A percentile compares a stretch with the other conserved stretches of the same genome.
These are phyloP conservation scores for Neoascochyta sp. DNA, from an alignment of 2,329 filamentous ascomycete species.

Conservation along the genomic window DNA sequence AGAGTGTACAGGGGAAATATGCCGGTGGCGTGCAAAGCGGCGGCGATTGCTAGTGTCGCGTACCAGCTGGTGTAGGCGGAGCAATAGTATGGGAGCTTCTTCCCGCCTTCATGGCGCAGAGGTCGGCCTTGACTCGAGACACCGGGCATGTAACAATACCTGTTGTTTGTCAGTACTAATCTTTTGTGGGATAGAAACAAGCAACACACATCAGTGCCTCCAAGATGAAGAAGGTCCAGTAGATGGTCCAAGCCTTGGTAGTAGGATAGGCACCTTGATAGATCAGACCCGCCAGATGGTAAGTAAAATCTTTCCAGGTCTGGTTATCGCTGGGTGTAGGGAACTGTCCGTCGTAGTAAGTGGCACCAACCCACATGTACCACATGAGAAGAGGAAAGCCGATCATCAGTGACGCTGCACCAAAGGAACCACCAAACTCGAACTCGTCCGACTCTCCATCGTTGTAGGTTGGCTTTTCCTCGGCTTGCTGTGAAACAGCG, in stretches of 20 bases:
- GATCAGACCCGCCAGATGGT: slow-evolving; percentile 65
- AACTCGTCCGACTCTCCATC: slow-evolving; percentile 47
- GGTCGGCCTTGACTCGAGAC: slow-evolving; percentile 84
- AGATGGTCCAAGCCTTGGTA: slow-evolving; percentile 79
- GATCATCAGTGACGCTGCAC: slow-evolving; percentile 78
- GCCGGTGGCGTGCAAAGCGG: slow-evolving; percentile 71
- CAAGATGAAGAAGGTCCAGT: slow-evolving; percentile 58
- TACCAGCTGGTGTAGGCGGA: slow-evolving; percentile 84
- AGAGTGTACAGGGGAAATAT: slow-evolving; percentile 84
- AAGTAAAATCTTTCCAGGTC: slow-evolving; percentile 64
- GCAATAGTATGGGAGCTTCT: slow-evolving; percentile 90
- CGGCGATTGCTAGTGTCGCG: slow-evolving; percentile 68
- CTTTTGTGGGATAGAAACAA: slow-evolving; percentile 76
- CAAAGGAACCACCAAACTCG: slow-evolving; percentile 82
- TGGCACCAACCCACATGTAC: slow-evolving; percentile 97
- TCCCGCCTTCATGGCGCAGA: slow-evolving; percentile 72
- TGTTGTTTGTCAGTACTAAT: slow-evolving; percentile 52
- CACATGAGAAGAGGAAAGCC: slow-evolving; percentile 90
- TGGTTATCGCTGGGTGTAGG: slow-evolving; percentile 64
- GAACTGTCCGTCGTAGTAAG: slow-evolving; percentile 80
- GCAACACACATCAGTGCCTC: slow-evolving; percentile 7
- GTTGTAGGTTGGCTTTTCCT: slow-evolving; percentile 2
- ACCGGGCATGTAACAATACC: slow-evolving; percentile 66
- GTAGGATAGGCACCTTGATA: slow-evolving; percentile 82
- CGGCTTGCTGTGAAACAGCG: not conserved